Evolutionary conservation across 2,329 filamentous ascomycete genomes (phyloP).

Genomic region (Fusarium veterinarium): DNA sequence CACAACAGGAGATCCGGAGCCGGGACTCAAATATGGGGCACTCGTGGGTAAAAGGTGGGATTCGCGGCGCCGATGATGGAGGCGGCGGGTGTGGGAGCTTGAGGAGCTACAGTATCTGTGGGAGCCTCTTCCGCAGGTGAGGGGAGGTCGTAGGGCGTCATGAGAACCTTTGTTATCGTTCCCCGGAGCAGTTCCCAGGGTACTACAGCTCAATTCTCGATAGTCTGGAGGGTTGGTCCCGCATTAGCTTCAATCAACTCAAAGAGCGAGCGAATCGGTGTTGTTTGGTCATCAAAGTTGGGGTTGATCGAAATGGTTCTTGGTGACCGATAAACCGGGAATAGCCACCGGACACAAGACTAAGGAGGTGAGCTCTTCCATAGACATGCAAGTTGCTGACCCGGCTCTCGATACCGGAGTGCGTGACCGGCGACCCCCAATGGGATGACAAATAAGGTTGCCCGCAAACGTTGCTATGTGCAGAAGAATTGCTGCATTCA

Average conservation of each 20-base stretch:
- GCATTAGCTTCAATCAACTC: constrained; percentile 24
- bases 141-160: constrained; percentile 3
- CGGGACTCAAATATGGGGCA: constrained; percentile 40
- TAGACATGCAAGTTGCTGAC: constrained; percentile 17
- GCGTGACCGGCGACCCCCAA: constrained; percentile 18
- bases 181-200: constrained; percentile 6
- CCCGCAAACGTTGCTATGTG: constrained; percentile 16
- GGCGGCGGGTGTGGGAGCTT: constrained; percentile 23
- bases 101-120: constrained; percentile 1
- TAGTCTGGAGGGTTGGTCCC: constrained; percentile 13
- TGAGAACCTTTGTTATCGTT: constrained; percentile 22
- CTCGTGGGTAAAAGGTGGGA: constrained; percentile 24
- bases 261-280: constrained; percentile 23
- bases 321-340: constrained; percentile 25
- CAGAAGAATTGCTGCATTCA: constrained; percentile 25
- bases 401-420: constrained; percentile 29
- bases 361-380: constrained; percentile 5
- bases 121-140: constrained; percentile 11
- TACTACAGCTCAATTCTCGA: constrained; percentile 21
- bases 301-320: constrained; percentile 7
- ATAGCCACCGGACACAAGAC: constrained; percentile 18
- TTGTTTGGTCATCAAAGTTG: constrained; percentile 22
- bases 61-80: constrained; percentile 26
- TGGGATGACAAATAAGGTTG: constrained; percentile 35
- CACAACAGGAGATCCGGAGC: constrained; percentile 34